These are phyloP conservation scores for Penicillium sclerotigenum DNA, from an alignment of 2,329 filamentous ascomycete genomes.

Conservation along the genomic window DNA sequence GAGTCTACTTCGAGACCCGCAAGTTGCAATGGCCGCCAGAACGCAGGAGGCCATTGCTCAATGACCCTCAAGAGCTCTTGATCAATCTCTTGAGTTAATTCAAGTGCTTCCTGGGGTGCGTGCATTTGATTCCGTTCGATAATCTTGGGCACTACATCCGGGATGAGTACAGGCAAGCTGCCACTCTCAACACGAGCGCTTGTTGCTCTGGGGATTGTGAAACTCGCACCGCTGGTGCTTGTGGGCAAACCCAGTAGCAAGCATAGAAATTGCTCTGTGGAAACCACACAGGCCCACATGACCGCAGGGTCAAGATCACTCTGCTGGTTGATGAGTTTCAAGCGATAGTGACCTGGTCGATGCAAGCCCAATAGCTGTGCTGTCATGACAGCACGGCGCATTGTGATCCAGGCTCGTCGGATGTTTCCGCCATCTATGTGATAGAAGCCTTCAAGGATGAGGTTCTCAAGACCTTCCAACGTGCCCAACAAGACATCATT, in stretches of 20 bases:
- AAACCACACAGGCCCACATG: slow-evolving; percentile 40
- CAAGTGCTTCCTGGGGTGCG: slow-evolving; percentile 20
- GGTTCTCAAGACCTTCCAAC: slow-evolving; percentile 41
- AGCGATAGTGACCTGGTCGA: slow-evolving; percentile 14
- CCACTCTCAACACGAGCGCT: not conserved
- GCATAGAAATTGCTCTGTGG: slow-evolving; percentile 38
- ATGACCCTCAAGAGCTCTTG: slow-evolving; percentile 32
- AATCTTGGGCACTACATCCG: slow-evolving; percentile 37
- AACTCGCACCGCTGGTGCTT: slow-evolving; percentile 23
- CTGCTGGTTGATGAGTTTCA: slow-evolving; percentile 13
- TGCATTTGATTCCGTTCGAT: slow-evolving; percentile 37
- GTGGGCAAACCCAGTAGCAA: slow-evolving; percentile 41
- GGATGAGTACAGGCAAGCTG: slow-evolving; percentile 20
- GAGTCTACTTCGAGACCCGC: slow-evolving; percentile 11
- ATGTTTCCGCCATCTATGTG: slow-evolving; percentile 40
- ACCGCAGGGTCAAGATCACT: slow-evolving; percentile 14
- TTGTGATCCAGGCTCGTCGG: slow-evolving; percentile 36
- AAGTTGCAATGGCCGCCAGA: slow-evolving; percentile 37
- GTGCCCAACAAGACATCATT: slow-evolving; percentile 35
- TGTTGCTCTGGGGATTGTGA: slow-evolving; percentile 10
- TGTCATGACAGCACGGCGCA: slow-evolving; percentile 36
- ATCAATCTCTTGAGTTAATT: slow-evolving; percentile 34
- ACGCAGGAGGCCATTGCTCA: slow-evolving; percentile 32
- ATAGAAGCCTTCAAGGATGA: slow-evolving; percentile 41
- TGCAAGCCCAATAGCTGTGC: slow-evolving; percentile 44